Base-by-base conservation (phyloP, 23 red algal species). In the Pyropia haitanensis region DNA sequence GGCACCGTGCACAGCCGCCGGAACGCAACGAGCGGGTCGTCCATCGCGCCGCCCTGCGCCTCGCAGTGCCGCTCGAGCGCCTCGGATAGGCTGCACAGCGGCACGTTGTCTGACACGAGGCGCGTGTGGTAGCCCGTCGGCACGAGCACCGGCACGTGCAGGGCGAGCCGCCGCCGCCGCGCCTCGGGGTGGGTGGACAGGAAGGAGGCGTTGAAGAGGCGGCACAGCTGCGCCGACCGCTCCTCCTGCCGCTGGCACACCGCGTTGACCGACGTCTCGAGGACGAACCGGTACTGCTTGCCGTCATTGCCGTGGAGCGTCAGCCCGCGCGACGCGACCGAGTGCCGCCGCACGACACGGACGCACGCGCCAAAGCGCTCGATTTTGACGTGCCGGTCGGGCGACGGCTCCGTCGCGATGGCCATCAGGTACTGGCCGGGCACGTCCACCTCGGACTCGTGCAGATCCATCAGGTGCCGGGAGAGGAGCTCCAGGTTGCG, bases 401-500 rank as follows among this genome's bases (percentile, higher is more conserved):
- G 52, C 32, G 31, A 66, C 54, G 84, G 86, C 63, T 98, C 94
- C 18, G 33, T 33, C 13, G 53, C 76, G 13, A 82, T 76, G 24
- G 70, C 57, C 17, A 68, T 75, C 30, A 51, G 50, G 39, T 90
- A 89, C 54, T 88, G 82, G 29, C 94, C 94, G 63, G 91, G 91
- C 14, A 98, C 81, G 23, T 90, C 73, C 29, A 98, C 51, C 46
- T 90, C 78, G 10, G 72, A 88, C 13, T 76, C 73, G 19, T 74
- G 71, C 23, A 88, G 30, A 32, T 91, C 75, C 27, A 88, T 51
- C 53, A 98, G 49, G 21, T 84, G 57, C 21, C 83, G 83, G 27
- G 57, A 89, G 20, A 88, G n/a, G n/a, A 65, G 68, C 63, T 98
- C 94, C 51, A 98, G 67, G 28, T 81, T 76, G 53, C 68, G 77